Conservation (phyloP, 345 rosid species). For the Salix suchowensis region DNA sequence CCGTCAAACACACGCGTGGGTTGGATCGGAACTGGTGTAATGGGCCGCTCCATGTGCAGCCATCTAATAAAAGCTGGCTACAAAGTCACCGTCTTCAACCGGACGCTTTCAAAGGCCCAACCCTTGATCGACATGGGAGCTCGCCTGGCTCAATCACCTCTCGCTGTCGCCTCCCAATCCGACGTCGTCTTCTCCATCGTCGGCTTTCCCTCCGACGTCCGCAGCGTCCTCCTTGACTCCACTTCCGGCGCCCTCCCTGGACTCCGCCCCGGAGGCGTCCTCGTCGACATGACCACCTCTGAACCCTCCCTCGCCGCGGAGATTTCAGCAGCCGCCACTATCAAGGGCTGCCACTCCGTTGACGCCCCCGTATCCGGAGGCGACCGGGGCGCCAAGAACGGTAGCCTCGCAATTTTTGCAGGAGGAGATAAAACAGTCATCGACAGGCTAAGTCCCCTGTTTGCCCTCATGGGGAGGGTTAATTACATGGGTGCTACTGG, state of each 20-base stretch:
- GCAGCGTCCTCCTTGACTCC: conserved; percentile 72
- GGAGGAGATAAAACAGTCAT: conserved; percentile 58
- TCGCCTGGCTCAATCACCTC: conserved; percentile 55
- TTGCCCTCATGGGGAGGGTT: conserved; percentile 61
- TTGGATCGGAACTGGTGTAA: conserved; percentile 90
- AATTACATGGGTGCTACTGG: conserved; percentile 79
- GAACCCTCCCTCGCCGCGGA: conserved; percentile 88
- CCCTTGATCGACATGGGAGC: conserved; percentile 76
- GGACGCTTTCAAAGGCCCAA: conserved; percentile 77
- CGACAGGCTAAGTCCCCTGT: conserved; percentile 49
- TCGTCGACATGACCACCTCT: conserved; percentile 95
- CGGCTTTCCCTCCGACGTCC: conserved; percentile 88
- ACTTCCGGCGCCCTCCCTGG: conserved; percentile 63
- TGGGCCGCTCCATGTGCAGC: conserved; percentile 82
- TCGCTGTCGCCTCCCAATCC: conserved; percentile 58
- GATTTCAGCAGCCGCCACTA: conserved; percentile 50
- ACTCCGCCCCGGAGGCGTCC: conserved; percentile 67
- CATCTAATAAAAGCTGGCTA: conserved; percentile 80
- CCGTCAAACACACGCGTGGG: conserved; percentile 77
- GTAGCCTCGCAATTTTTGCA: conserved; percentile 64
- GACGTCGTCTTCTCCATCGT: conserved; percentile 92
- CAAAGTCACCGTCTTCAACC: conserved; percentile 73
- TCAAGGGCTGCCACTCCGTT: conserved; percentile 51
- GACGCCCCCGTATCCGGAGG: conserved; percentile 85
- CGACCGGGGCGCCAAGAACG: conserved; percentile 68